phyloP scores from a whole-genome alignment of 257 asterid species.

The Paulownia fortunei region DNA sequence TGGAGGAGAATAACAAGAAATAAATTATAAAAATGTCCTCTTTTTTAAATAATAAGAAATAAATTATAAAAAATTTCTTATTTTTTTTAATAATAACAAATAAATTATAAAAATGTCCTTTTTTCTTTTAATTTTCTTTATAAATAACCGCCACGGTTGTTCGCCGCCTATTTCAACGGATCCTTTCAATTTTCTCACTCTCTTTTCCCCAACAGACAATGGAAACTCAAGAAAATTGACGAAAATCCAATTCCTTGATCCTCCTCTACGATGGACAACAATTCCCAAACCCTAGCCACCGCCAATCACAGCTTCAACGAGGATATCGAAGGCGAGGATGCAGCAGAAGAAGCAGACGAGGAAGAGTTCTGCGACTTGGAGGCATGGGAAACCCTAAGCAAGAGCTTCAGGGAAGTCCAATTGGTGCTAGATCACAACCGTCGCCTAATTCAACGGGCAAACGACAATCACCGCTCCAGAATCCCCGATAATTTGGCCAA shows the following conservation, averaged over 20 bases:
- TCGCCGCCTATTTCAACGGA: slow-evolving; percentile 37
- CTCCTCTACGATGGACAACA: slow-evolving; percentile 44
- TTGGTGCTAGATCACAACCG: slow-evolving; percentile 68
- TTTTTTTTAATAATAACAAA: neutral
- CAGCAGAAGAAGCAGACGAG: slow-evolving; percentile 32
- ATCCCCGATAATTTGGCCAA: slow-evolving; percentile 56
- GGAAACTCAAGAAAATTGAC: slow-evolving; percentile 1
- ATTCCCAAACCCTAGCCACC: slow-evolving; percentile 36
- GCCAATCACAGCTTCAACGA: slow-evolving; percentile 22
- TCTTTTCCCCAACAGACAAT: neutral
- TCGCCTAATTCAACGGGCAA: slow-evolving; percentile 64
- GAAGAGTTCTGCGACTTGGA: slow-evolving; percentile 46
- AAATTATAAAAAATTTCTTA: too few relatives aligned
- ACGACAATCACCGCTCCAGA: slow-evolving; percentile 69
- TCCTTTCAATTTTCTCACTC: neutral
- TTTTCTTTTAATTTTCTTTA: neutral
- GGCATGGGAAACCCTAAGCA: slow-evolving; percentile 63
- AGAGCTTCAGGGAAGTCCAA: slow-evolving; percentile 61
- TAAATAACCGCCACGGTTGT: slow-evolving; percentile 24
- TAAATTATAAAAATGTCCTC: too few relatives aligned
- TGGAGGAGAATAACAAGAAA: too few relatives aligned
- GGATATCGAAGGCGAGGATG: slow-evolving; percentile 24
- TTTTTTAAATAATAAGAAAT: too few relatives aligned
- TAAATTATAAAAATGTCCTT: neutral
- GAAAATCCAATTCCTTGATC: slow-evolving; percentile 21